Evolutionary conservation across 306 rosid species (phyloP), one percentile per base, ranked within the genome.

Genomic region (Corylus americana): DNA sequence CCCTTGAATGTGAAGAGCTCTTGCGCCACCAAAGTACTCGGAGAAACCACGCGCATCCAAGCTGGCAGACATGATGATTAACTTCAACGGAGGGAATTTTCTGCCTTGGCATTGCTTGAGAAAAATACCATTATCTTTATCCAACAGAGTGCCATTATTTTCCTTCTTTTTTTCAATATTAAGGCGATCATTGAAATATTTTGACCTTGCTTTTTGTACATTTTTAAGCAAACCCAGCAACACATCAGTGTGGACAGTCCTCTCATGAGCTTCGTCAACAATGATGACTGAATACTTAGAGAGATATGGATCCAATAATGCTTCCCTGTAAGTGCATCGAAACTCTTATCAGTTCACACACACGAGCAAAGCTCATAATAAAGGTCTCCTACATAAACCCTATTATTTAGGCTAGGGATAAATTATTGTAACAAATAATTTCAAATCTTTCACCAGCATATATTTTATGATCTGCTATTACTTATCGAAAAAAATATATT

Each of bases 261-360:
- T 91, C 88, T 94, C 97, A 61, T 94, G 97, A 55, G 98, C 98
- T 88, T 94, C 98, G 80, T 92, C 98, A 42, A 94, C 91, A 80
- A 94, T 81, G 79, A 94, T 91, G 55, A 94, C 94, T 61, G 97
- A 91, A 87, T 94, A 94, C 78, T 82, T 94, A 13, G 93, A 90
- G 42, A 92, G 97, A 85, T 83, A 86, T 35, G 97, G 97, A 83
- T 94, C 98, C 84, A 92, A 85, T 74, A 94, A 71, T 74, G 98
- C 97, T 83, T 94, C 98, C 92, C 98, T 94, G 87, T 42, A 80
- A 84, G 79, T 79, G 70, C 70, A 85, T 51, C 47, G 14, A 72
- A 62, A 73, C 45, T 44, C 47, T 63, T 63, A 78, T 75, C 62
- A 78, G 69, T 58, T 70, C 55, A 78, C 44, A 76, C 44, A 78